Conservation (phyloP, 495 filamentous ascomycete genomes). For the Xylaria telfairii region DNA sequence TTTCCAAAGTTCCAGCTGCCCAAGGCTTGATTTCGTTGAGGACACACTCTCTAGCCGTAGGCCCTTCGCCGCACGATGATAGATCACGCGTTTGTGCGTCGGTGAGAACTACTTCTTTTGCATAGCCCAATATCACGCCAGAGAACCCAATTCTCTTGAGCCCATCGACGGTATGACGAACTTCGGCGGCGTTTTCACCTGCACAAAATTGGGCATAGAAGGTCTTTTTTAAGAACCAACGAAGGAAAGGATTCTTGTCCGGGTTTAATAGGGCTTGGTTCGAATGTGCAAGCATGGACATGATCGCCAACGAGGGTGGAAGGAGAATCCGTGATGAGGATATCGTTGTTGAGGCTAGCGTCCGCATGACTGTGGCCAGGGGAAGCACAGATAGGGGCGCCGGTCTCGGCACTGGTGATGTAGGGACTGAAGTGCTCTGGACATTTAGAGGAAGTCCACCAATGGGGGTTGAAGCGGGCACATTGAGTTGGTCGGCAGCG, state of each 20-base stretch:
- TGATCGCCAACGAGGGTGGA: constrained; percentile 69
- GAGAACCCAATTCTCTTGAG: constrained; percentile 72
- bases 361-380: constrained; percentile 74
- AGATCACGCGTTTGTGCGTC: constrained; percentile 54
- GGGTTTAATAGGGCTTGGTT: constrained; percentile 63
- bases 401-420: constrained; percentile 33
- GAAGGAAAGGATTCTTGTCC: constrained; percentile 61
- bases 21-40: constrained; percentile 71
- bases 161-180: constrained; percentile 61
- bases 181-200: constrained; percentile 69
- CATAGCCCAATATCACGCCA: constrained; percentile 81
- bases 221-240: constrained; percentile 69
- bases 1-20: constrained; percentile 76
- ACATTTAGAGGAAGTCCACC: constrained; percentile 28
- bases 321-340: constrained; percentile 80
- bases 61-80: constrained; percentile 36
- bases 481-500: constrained; percentile 1
- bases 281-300: constrained; percentile 74
- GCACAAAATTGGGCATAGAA: constrained; percentile 89
- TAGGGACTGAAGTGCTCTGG: constrained; percentile 23
- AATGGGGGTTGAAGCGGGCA: constrained; percentile 29
- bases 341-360: constrained; percentile 76
- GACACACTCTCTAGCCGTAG: constrained; percentile 51
- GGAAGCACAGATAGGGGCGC: constrained; percentile 76
- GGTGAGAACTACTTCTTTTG: constrained; percentile 71